Evolutionary conservation across 805 yeast genomes (phyloP).

Genomic region (Metschnikowia cerradonensis): DNA sequence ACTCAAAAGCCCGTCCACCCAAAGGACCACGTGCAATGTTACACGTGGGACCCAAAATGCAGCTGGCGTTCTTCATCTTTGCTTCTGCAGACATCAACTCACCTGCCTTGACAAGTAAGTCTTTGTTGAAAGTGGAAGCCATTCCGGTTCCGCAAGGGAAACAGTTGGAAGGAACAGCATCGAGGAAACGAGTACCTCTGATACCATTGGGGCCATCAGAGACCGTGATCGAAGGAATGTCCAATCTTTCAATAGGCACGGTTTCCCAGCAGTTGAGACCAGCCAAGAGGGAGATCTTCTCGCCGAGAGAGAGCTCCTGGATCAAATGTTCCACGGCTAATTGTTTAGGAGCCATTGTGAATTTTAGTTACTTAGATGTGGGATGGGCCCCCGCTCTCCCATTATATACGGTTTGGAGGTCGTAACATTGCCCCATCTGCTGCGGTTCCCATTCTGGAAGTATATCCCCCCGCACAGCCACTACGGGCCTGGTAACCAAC

Average conservation of each 20-base stretch:
- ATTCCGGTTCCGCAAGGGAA: slow-evolving; percentile 60
- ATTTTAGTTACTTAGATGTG: background rate
- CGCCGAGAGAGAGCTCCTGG: slow-evolving; percentile 29
- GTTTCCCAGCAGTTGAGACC: slow-evolving; percentile 22
- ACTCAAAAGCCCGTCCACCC: slow-evolving; percentile 63
- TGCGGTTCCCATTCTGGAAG: background rate
- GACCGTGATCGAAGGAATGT: slow-evolving; percentile 17
- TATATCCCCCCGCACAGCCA: background rate
- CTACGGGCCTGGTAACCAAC: background rate
- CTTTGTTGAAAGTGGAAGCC: slow-evolving; percentile 54
- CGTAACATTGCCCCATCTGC: background rate
- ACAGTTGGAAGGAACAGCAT: slow-evolving; percentile 52
- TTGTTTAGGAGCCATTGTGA: slow-evolving; percentile 9
- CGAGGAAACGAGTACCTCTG: slow-evolving; percentile 53
- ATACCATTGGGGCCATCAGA: slow-evolving; percentile 64
- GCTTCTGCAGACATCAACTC: slow-evolving; percentile 52
- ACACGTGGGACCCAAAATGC: slow-evolving; percentile 39
- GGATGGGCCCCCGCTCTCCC: background rate
- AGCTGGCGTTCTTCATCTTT: slow-evolving; percentile 48
- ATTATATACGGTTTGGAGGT: background rate
- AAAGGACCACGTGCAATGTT: slow-evolving; percentile 56
- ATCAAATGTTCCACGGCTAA: slow-evolving; percentile 30
- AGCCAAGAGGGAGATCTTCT: slow-evolving; percentile 35
- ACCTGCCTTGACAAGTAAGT: slow-evolving; percentile 48
- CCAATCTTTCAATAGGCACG: slow-evolving; percentile 14